phyloP scores from a whole-genome alignment of 2,329 filamentous ascomycete species.

The Triangularia setosa region DNA sequence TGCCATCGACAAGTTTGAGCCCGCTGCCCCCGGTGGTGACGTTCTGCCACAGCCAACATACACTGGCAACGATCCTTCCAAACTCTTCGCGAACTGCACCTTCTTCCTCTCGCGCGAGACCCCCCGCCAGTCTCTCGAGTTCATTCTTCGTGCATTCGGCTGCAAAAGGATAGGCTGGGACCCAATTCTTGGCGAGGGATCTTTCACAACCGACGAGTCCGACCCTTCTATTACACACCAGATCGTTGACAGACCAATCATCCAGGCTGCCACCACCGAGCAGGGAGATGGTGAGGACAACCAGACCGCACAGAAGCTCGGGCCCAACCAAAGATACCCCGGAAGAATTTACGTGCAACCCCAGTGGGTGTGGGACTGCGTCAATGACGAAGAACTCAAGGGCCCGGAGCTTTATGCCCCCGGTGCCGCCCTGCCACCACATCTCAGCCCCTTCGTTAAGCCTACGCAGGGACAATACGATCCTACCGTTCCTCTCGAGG shows the following conservation, averaged over 20 bases:
- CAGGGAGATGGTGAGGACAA: slow-evolving; percentile 53
- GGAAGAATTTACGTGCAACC: slow-evolving; percentile 91
- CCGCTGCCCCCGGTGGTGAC: slow-evolving; percentile 79
- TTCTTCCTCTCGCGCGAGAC: slow-evolving; percentile 94
- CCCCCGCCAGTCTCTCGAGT: slow-evolving; percentile 84
- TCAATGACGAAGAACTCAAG: slow-evolving; percentile 88
- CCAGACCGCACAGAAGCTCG: slow-evolving; percentile 57
- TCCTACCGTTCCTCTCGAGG: slow-evolving; percentile 77
- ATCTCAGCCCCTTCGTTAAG: slow-evolving; percentile 95
- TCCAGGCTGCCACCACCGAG: slow-evolving; percentile 55
- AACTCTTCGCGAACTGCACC: slow-evolving; percentile 84
- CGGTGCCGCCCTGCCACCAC: slow-evolving; percentile 83
- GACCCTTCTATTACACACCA: slow-evolving; percentile 93
- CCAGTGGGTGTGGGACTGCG: slow-evolving; percentile 97
- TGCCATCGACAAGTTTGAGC: slow-evolving; percentile 87
- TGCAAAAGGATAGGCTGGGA: slow-evolving; percentile 98
- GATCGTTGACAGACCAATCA: slow-evolving; percentile 82
- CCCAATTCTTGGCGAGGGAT: slow-evolving; percentile 80
- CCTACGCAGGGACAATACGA: slow-evolving; percentile 84
- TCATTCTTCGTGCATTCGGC: slow-evolving; percentile 88
- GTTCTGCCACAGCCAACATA: slow-evolving; percentile 73
- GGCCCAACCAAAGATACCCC: slow-evolving; percentile 70
- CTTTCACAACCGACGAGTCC: slow-evolving; percentile 84
- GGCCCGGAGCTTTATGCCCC: slow-evolving; percentile 84
- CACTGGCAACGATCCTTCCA: slow-evolving; percentile 61